A percentile compares a stretch with the other conserved stretches of the same genome.
These are phyloP conservation scores for Eucalyptus virginea DNA, from an alignment of 345 rosid genomes.

Conservation along the genomic window DNA sequence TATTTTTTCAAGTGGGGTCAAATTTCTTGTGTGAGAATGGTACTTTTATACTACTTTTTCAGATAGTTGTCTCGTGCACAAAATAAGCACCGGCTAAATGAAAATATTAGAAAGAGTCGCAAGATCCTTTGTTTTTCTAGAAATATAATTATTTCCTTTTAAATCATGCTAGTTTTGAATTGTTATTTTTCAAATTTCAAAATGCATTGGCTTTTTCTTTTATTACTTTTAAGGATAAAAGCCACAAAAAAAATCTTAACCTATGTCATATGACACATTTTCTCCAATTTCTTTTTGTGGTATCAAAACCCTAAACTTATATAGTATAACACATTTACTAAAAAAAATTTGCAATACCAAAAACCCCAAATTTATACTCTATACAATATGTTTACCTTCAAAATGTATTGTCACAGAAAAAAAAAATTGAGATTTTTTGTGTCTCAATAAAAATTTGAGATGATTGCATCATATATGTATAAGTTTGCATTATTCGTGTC, in stretches of 20 bases:
- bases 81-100: accelerated
- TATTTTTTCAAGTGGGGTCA: accelerated
- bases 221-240: background rate
- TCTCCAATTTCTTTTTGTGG: too few species aligned
- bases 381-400: accelerated
- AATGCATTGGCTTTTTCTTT: background rate
- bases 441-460: accelerated
- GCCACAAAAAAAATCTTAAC: accelerated
- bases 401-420: accelerated
- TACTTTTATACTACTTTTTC: accelerated
- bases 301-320: accelerated
- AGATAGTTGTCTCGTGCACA: accelerated
- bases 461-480: too few species aligned
- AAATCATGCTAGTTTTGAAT: accelerated
- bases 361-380: accelerated
- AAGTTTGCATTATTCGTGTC: accelerated
- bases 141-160: background rate
- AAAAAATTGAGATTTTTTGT: accelerated
- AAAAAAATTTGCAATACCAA: accelerated
- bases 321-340: too few species aligned
- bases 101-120: accelerated
- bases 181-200: background rate
- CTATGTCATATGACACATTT: too few species aligned
- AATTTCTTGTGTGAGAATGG: accelerated
- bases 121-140: background rate